These are phyloP conservation scores for Kazachstania sp. DNA, from an alignment of 1,139 yeast species.

Conservation along the genomic window DNA sequence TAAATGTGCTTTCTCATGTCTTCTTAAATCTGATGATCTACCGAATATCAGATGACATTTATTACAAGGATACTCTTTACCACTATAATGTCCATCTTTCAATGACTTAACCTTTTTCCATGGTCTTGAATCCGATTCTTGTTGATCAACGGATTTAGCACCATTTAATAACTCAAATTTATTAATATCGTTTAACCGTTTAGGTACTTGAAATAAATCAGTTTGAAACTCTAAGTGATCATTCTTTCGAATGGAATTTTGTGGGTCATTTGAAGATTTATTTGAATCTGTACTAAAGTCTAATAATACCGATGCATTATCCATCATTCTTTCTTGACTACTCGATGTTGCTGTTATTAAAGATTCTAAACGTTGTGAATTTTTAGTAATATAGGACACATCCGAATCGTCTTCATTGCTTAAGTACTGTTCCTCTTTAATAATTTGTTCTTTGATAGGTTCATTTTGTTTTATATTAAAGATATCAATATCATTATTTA, in stretches of 20 bases:
- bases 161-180: neutral
- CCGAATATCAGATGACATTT: slow-evolving; percentile 28
- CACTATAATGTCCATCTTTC: neutral
- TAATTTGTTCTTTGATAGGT: neutral
- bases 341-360: slow-evolving; percentile 17
- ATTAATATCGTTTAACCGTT: neutral
- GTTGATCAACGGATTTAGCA: neutral
- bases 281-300: neutral
- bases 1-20: slow-evolving; percentile 28
- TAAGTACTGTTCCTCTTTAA: neutral
- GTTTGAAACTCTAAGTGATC: neutral
- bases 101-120: neutral
- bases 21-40: slow-evolving; percentile 25
- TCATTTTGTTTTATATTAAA: neutral
- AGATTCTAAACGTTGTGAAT: neutral
- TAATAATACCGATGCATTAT: neutral
- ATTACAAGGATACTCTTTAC: slow-evolving; percentile 14
- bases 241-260: neutral
- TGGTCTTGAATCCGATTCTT: neutral
- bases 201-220: neutral
- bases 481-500: neutral
- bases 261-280: neutral
- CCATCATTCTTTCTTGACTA: slow-evolving; percentile 9
- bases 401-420: neutral
- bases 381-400: neutral